Conservation (phyloP, 2,329 filamentous ascomycete genomes). For the Aspergillus sp. region DNA sequence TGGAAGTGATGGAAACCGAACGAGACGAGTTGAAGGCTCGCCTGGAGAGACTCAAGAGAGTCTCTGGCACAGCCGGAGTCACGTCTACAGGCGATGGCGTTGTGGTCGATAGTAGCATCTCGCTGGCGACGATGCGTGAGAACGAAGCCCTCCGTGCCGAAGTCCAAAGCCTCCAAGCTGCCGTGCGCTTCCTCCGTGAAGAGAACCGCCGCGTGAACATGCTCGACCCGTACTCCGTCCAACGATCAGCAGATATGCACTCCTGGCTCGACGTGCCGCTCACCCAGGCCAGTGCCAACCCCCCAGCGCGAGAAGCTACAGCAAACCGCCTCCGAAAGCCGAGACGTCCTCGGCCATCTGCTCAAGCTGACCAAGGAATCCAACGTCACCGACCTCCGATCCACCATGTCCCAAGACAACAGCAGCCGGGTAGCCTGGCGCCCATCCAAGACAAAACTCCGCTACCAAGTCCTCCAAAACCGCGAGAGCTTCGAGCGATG, state of each 20-base stretch:
- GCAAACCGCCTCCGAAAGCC: conserved; percentile 35
- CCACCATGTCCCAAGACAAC: conserved; percentile 21
- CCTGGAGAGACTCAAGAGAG: conserved; percentile 39
- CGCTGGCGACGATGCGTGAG: conserved; percentile 38
- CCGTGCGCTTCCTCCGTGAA: conserved; percentile 41
- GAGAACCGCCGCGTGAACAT: conserved; percentile 39
- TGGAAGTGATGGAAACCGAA: conserved; percentile 32
- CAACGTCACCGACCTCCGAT: conserved; percentile 34
- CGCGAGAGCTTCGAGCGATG: conserved; percentile 44
- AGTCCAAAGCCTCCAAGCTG: conserved; percentile 40
- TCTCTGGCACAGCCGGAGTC: conserved; percentile 33
- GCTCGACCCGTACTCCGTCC: conserved; percentile 38
- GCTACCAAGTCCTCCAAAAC: conserved; percentile 40
- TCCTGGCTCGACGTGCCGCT: conserved; percentile 42
- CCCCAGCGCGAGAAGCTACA: conserved; percentile 27
- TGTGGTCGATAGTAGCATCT: conserved; percentile 33
- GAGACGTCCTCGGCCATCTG: conserved; percentile 38
- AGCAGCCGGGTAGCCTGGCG: conserved; percentile 33
- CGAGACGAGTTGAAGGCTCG: conserved; percentile 38
- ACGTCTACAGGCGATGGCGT: conserved; percentile 32
- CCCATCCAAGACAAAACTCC: conserved; percentile 37
- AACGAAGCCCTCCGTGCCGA: conserved; percentile 40
- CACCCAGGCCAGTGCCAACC: conserved; percentile 16
- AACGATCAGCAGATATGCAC: conserved; percentile 35
- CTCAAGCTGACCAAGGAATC: conserved; percentile 40